A percentile compares a stretch with the other conserved stretches of the same genome.
Conservation (phyloP, 345 rosid species). For the Gossypium herbaceum region DNA sequence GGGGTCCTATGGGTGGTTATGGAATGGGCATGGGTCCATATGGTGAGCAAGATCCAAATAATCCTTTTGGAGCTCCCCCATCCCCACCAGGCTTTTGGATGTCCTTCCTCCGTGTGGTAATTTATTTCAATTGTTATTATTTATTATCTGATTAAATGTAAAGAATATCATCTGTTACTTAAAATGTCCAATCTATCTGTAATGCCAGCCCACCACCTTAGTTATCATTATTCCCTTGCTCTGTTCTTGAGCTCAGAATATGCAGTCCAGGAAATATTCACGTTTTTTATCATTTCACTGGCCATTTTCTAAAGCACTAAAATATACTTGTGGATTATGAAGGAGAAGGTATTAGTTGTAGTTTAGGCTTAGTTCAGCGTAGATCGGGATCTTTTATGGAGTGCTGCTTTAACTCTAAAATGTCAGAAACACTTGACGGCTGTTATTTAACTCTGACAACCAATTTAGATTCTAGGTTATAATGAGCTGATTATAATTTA, state of each 20-base stretch:
- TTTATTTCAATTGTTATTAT: background rate
- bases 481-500: background rate
- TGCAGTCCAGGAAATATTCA: background rate
- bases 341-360: background rate
- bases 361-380: background rate
- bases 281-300: background rate
- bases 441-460: background rate
- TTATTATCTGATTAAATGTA: background rate
- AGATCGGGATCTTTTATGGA: background rate
- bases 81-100: constrained; percentile 99
- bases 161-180: background rate
- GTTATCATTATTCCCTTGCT: background rate
- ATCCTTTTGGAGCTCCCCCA: constrained; percentile 75
- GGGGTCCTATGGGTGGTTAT: constrained; percentile 88
- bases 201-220: background rate
- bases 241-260: background rate
- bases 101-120: constrained; percentile 88
- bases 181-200: background rate
- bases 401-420: background rate
- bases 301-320: background rate
- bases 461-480: background rate
- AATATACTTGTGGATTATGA: background rate
- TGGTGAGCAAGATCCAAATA: constrained; percentile 88
- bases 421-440: background rate
- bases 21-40: constrained; percentile 87